Conservation (phyloP, 306 rosid species). For the barrel medic (Medicago truncatula) region DNA sequence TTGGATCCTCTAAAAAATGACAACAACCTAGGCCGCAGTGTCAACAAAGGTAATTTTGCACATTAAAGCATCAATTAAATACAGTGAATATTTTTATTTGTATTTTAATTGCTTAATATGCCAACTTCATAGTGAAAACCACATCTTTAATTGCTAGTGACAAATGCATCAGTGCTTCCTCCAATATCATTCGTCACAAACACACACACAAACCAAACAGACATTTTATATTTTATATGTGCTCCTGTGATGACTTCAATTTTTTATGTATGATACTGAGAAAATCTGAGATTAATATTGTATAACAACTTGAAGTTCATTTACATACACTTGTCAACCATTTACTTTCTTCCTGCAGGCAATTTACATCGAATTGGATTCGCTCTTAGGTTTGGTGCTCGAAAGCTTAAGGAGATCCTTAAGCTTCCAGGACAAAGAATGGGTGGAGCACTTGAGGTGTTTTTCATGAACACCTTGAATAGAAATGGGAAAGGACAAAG, state of each 20-base stretch:
- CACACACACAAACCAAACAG: not conserved
- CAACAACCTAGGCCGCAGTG: slow-evolving; percentile 77
- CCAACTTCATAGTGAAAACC: slow-evolving; percentile 11
- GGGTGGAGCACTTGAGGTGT: slow-evolving; percentile 57
- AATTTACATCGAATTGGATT: slow-evolving; percentile 56
- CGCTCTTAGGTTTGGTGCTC: slow-evolving; percentile 58
- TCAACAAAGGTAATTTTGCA: slow-evolving; percentile 56
- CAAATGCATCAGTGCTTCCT: slow-evolving; percentile 14
- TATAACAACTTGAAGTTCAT: not conserved
- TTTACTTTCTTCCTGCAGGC: slow-evolving; percentile 50
- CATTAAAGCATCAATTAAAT: slow-evolving; percentile 30
- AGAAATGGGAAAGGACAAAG: slow-evolving; percentile 78
- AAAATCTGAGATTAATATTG: slow-evolving; percentile 5
- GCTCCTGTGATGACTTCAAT: slow-evolving; percentile 8
- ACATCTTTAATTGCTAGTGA: not conserved
- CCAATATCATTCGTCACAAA: not conserved
- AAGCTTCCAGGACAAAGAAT: slow-evolving; percentile 56
- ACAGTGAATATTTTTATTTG: slow-evolving; percentile 13
- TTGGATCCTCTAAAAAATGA: slow-evolving; percentile 70
- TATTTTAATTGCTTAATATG: slow-evolving; percentile 9
- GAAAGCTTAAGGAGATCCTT: slow-evolving; percentile 53
- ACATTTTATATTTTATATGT: slow-evolving; percentile 16
- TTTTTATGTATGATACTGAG: slow-evolving; percentile 13
- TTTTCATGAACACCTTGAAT: slow-evolving; percentile 55
- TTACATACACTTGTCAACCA: slow-evolving; percentile 19